Evolutionary conservation across 345 rosid species (phyloP).

Genomic region (Geranium brycei): DNA sequence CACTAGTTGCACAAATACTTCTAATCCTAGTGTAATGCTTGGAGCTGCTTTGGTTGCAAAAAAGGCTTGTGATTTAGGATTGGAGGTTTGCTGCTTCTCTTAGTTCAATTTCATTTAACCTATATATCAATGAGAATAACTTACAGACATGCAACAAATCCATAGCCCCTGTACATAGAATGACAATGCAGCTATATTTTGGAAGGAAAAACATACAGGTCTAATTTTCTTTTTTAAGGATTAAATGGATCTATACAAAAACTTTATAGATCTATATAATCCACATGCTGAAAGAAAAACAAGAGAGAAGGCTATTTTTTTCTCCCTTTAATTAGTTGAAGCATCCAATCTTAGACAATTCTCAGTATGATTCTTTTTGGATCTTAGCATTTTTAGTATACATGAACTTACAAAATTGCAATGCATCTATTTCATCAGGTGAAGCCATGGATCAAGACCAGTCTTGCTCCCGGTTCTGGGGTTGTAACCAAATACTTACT

Average conservation of each 20-base stretch:
- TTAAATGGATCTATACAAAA: too few relatives aligned
- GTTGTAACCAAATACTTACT: constrained; percentile 81
- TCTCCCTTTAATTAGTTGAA: too few relatives aligned
- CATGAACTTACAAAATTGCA: neutral
- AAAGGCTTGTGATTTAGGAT: constrained; percentile 80
- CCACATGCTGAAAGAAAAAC: too few relatives aligned
- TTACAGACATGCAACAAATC: neutral
- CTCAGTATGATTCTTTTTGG: too few relatives aligned
- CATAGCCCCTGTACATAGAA: neutral
- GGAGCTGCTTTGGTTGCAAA: constrained; percentile 93
- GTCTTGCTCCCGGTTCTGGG: constrained; percentile 96
- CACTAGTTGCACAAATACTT: constrained; percentile 96
- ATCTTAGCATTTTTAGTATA: neutral
- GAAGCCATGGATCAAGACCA: constrained; percentile 81
- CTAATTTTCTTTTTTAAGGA: too few relatives aligned
- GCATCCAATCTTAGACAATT: too few relatives aligned
- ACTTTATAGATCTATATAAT: too few relatives aligned
- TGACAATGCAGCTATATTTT: too few relatives aligned
- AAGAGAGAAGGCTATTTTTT: too few relatives aligned
- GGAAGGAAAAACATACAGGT: too few relatives aligned
- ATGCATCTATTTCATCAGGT: constrained; percentile 30
- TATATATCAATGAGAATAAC: neutral
- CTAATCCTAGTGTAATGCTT: constrained; percentile 94
- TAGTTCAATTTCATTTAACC: constrained; percentile 2
- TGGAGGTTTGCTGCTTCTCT: constrained; percentile 44